phyloP scores from a whole-genome alignment of 1,139 yeast genomes.

The Blastobotrys capitulatus region DNA sequence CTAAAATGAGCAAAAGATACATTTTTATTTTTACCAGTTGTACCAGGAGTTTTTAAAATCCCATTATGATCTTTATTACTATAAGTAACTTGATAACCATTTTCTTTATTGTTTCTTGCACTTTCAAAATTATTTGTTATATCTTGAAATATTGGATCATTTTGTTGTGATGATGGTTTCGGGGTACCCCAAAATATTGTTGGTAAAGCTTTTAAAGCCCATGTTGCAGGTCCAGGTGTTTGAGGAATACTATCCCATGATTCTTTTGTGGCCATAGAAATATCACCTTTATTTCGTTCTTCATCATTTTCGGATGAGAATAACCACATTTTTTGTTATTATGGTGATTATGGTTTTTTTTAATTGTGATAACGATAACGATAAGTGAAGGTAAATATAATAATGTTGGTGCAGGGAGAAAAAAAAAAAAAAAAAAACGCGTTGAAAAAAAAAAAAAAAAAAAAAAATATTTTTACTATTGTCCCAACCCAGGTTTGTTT shows the following conservation, averaged over 20 bases:
- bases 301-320: conserved; percentile 6
- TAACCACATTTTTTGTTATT: conserved; percentile 7
- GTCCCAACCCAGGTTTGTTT: too few relatives aligned
- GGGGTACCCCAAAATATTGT: conserved; percentile 22
- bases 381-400: too few relatives aligned
- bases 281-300: conserved; percentile 1
- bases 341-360: too few relatives aligned
- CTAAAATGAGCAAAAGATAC: conserved; percentile 22
- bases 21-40: conserved; percentile 20
- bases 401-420: too few relatives aligned
- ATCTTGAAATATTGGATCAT: conserved; percentile 16
- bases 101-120: conserved; percentile 1
- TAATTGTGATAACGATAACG: too few relatives aligned
- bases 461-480: too few relatives aligned
- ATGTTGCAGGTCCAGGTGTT: conserved; percentile 21
- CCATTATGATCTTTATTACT: conserved; percentile 21
- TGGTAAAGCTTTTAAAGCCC: conserved; percentile 22
- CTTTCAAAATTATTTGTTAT: conserved; percentile 14
- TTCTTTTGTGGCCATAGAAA: conserved; percentile 10
- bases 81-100: neutral
- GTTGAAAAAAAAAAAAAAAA: too few relatives aligned
- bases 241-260: conserved; percentile 16
- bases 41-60: conserved; percentile 25
- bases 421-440: too few relatives aligned
- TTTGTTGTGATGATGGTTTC: conserved; percentile 17